Evolutionary conservation across 2,329 filamentous ascomycete species (phyloP), one percentile per base, ranked within the genome.

Genomic region (Ophidiomyces ophidiicola): DNA sequence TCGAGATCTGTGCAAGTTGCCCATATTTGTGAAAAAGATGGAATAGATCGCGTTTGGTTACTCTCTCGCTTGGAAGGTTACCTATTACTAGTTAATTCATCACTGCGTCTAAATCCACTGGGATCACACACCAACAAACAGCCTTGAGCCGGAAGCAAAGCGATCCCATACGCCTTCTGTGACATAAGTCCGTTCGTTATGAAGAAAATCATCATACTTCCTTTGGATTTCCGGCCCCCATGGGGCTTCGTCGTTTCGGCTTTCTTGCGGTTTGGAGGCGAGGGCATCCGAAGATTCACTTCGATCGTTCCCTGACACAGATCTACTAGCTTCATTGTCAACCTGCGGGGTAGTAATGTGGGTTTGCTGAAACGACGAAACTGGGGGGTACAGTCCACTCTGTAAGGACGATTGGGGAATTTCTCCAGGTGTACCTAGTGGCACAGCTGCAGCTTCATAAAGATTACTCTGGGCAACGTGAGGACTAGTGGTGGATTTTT

Each of bases 31-130:
- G 78, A 56, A 98, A 96, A 12, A 88, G 71, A 55, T 93, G 81
- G 61, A 94, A 96, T 6, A 96, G 77, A 60, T 96, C 87, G 48
- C 82, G 76, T 62, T 96, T 96, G 5, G 84, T 90, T 10, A 94
- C 87, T 55, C 87, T 80, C 57, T 96, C 88, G 38, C 82, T 88
- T 1, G 86, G 87, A 7, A 98, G 70, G 56, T 96, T 98, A 39
- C 87, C 86, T 84, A 54, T 10, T 32, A 36, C 3, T 32, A 43
- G 38, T 36, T 34, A 26, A 21, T 32, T 26, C 23, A 5, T 29
- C 23, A 20, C 24, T 23, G 25, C 14, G 6, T n/a, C 36, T 12
- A 28, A n/a, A 20, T 17, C 5, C 15, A 25, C 39, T 12, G 18
- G 24, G 18, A 18, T 20, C 19, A 59, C 63, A 52, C 36, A 64